Evolutionary conservation across 257 asterid species (phyloP).

Genomic region (Jasminum sambac): DNA sequence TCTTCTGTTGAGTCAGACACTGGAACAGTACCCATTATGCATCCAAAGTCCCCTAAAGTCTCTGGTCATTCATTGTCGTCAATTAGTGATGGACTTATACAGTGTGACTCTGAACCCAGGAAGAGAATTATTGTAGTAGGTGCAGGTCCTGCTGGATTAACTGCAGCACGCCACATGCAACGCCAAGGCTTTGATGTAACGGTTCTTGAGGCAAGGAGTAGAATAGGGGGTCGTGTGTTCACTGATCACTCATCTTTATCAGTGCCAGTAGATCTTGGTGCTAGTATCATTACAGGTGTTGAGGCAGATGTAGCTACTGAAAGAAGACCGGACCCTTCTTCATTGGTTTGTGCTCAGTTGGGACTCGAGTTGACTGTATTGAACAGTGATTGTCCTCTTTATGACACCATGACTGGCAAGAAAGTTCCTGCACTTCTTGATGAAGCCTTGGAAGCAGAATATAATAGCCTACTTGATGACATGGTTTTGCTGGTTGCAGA

Average conservation of each 20-base stretch:
- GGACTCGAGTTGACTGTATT: slow-evolving; percentile 91
- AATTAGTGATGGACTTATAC: slow-evolving; percentile 22
- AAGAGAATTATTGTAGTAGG: slow-evolving; percentile 76
- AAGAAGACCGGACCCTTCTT: slow-evolving; percentile 98
- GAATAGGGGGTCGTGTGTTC: slow-evolving; percentile 97
- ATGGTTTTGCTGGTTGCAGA: slow-evolving; percentile 86
- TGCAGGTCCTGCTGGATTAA: slow-evolving; percentile 99
- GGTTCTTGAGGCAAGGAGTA: slow-evolving; percentile 89
- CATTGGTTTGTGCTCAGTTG: slow-evolving; percentile 90
- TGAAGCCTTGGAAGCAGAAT: slow-evolving; percentile 90
- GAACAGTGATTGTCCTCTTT: slow-evolving; percentile 96
- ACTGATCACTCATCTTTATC: slow-evolving; percentile 85
- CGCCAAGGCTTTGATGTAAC: slow-evolving; percentile 87
- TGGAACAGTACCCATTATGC: slow-evolving; percentile 31
- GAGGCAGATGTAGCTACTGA: slow-evolving; percentile 99
- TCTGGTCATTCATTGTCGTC: slow-evolving; percentile 32
- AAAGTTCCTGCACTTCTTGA: slow-evolving; percentile 88
- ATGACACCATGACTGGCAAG: slow-evolving; percentile 78
- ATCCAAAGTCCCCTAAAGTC: slow-evolving; percentile 35
- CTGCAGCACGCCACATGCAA: slow-evolving; percentile 96
- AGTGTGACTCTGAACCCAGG: slow-evolving; percentile 40
- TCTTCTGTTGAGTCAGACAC: slow-evolving; percentile 28
- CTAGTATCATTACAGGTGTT: slow-evolving; percentile 97
- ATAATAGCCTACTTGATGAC: slow-evolving; percentile 89
- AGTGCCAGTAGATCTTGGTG: slow-evolving; percentile 99